These are phyloP conservation scores for Caryopteris hybrid DNA, from an alignment of 305 asterid species.

Conservation along the genomic window DNA sequence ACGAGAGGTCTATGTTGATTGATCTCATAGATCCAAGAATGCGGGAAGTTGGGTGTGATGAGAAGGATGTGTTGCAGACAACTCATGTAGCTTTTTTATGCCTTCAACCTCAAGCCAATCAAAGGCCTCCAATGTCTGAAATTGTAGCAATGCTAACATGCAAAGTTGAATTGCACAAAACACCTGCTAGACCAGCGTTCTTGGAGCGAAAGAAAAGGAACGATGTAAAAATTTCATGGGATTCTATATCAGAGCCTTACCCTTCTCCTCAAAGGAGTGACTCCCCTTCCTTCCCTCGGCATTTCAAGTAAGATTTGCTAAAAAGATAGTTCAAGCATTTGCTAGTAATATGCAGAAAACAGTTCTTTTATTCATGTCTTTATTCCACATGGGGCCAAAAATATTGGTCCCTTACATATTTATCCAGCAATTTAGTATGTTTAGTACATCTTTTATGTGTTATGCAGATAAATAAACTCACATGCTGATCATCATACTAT, in stretches of 20 bases:
- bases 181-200: conserved; percentile 51
- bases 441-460: background rate
- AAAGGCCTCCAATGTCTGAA: conserved; percentile 78
- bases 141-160: conserved; percentile 65
- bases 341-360: conserved; percentile 14
- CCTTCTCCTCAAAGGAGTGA: conserved; percentile 50
- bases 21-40: conserved; percentile 58
- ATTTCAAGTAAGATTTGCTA: conserved; percentile 21
- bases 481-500: background rate
- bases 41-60: conserved; percentile 32
- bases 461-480: conserved; percentile 20
- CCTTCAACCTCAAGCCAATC: conserved; percentile 56
- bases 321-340: background rate
- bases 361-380: background rate
- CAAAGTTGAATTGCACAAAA: conserved; percentile 38
- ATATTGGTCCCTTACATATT: conserved; percentile 2
- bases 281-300: conserved; percentile 44
- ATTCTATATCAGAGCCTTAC: conserved; percentile 47
- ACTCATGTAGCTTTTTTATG: conserved; percentile 54
- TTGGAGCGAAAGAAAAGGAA: conserved; percentile 41
- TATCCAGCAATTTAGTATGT: background rate
- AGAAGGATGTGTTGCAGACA: conserved; percentile 46
- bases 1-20: conserved; percentile 49
- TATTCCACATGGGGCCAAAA: background rate
- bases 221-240: conserved; percentile 43